Percentiles rank a stretch among this genome's conserved stretches.
Evolutionary conservation across 202 grass and related monocot genomes (phyloP).

Genomic region (Panicum hallii): DNA sequence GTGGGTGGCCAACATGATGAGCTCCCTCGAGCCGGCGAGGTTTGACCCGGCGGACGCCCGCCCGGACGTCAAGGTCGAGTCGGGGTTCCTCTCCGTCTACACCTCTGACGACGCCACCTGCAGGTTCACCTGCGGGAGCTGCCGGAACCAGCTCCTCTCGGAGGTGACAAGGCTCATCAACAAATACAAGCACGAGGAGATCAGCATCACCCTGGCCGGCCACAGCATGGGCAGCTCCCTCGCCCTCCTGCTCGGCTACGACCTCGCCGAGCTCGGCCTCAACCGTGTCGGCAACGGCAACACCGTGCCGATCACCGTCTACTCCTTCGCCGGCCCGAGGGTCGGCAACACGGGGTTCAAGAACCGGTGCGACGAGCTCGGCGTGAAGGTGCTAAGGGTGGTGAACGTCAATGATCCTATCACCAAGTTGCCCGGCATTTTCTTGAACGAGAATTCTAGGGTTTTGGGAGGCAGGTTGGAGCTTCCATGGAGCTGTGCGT

Average conservation of each 20-base stretch:
- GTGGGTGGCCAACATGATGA: conserved; percentile 84
- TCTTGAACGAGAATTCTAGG: conserved; percentile 58
- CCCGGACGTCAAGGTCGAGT: conserved; percentile 59
- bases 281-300: neutral
- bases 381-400: conserved; percentile 57
- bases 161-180: conserved; percentile 35
- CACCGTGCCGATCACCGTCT: conserved; percentile 45
- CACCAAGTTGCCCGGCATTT: conserved; percentile 56
- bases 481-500: conserved; percentile 54
- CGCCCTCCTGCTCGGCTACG: conserved; percentile 57
- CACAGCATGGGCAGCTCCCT: conserved; percentile 66
- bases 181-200: conserved; percentile 40
- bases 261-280: conserved; percentile 59
- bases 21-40: conserved; percentile 61
- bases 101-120: conserved; percentile 53
- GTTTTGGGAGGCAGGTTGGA: conserved; percentile 26
- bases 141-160: conserved; percentile 60
- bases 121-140: conserved; percentile 51
- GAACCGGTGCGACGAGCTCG: conserved; percentile 49
- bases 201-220: conserved; percentile 57
- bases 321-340: conserved; percentile 55
- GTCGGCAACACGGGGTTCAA: conserved; percentile 57
- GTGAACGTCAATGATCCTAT: conserved; percentile 54
- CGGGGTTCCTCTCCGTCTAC: conserved; percentile 74
- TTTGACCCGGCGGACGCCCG: conserved; percentile 65